Evolutionary conservation across 2,329 filamentous ascomycete species (phyloP), one percentile per base, ranked within the genome.

Genomic region (Apiospora sp.): DNA sequence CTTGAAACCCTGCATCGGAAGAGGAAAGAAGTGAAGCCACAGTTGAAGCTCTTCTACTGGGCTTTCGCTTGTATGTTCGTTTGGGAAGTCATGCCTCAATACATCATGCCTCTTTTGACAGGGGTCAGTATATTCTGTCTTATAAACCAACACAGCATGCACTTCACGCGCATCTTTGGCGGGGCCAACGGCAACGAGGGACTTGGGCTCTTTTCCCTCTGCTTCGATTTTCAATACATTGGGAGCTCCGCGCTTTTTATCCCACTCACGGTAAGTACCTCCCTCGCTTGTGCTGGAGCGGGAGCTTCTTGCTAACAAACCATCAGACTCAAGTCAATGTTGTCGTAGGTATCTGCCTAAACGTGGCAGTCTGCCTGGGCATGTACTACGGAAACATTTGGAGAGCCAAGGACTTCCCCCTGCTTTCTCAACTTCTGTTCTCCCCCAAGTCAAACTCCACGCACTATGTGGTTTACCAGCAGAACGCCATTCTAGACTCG

Each of bases 61-160:
- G 76, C 84, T 64, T 84, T 84, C 74, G 72, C 77, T 0, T 78
- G 76, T 64, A 80, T 86, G 51, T 84, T 86, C 67, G 74, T 84
- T 44, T 88, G 86, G 82, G 86, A 88, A 70, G 80, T 86, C 34
- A 77, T 88, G 58, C 86, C 87, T 0, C 82, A 86, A 72, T 86
- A 85, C 67, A 83, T 87, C 0, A 84, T 85, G 68, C 83, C 85
- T 1, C 72, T 84, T 4, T 77, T 87, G 7, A 83, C 80, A 13
- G 69, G 44, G 1, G 51, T 70, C 34, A 61, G 49, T 24, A 51
- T 88, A 37, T 85, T 87, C 70, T 88, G 86, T 74, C 80, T 87
- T 5, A 83, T 85, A 0, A 82, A 84, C 16, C 81, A 83, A 48
- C 78, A 84, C 51, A 86, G 77, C 71, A 74, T 83, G 0, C 77